Base-by-base conservation (phyloP, 75 land plant species). In the Selaginella tamariscina region DNA sequence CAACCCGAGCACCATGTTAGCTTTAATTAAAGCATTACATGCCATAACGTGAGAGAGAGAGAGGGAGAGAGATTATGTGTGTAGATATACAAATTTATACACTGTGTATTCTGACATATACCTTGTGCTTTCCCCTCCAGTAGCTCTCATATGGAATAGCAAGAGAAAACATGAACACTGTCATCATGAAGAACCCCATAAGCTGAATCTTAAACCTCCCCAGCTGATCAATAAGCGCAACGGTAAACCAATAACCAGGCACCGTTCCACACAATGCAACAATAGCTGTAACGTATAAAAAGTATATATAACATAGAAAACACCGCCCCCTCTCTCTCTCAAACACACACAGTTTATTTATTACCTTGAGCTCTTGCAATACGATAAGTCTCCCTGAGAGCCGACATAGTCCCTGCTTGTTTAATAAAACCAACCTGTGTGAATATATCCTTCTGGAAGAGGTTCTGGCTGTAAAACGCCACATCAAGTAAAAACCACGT, bases 171-270 rank as follows among this genome's bases (percentile, higher is more conserved):
- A 79, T 77, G 80, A 79, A 79, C 39, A 65, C 65, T 2, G 80
- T 76, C 76, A 72, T 75, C 54, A 73, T 29, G 59, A 71, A 62
- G 71, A 77, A 77, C 1, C 79, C 77, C 56, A 74, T 75, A 33
- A 73, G 70, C 32, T 73, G 78, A 67, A 75, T 74, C 11, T 20
- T 21, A 21, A 33, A 56, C 1, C 80, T 30, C 24, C 79, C 79
- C 27, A 75, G 64, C 18, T 29, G 18, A 65, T 76, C 79, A 18
- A 78, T 65, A 64, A 65, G 23, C 29, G 27, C 24, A 23, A 78
- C 74, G 1, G 80, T 77, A 63, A 78, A 33, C 79, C 80, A 78
- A 69, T 76, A 76, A 33, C 80, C 80, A 0, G 80, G 79, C 0
- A 78, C 68, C 24, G 80, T 78, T n/a, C 79, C 63, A 32, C 64